Percentiles rank a stretch among this genome's conserved stretches.
Evolutionary conservation across 345 rosid genomes (phyloP).

Genomic region (Melaleuca quinquenervia): DNA sequence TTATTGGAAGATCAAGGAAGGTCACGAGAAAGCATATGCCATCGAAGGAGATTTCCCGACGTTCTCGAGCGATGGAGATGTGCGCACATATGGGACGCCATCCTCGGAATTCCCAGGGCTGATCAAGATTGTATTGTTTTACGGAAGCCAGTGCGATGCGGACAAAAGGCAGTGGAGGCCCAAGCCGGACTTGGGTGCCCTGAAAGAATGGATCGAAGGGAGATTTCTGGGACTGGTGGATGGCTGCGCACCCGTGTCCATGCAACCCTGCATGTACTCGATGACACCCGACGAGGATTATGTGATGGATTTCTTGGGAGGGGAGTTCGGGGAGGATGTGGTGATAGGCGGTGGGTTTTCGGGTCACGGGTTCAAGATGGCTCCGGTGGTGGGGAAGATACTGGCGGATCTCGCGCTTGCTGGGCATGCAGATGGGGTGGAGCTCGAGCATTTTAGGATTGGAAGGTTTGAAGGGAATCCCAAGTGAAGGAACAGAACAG

Average conservation of each 20-base stretch:
- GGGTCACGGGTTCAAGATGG: constrained; percentile 95
- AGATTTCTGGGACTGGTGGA: constrained; percentile 57
- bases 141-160: constrained; percentile 62
- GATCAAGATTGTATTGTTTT: constrained; percentile 51
- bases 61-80: constrained; percentile 50
- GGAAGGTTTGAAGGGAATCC: constrained; percentile 50
- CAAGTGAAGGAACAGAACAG: background rate
- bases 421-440: constrained; percentile 48
- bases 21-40: constrained; percentile 34
- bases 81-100: constrained; percentile 67
- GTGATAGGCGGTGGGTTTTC: constrained; percentile 75
- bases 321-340: constrained; percentile 71
- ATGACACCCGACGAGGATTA: constrained; percentile 87
- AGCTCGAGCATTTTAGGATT: constrained; percentile 39
- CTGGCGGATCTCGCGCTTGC: constrained; percentile 44
- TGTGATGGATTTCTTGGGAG: constrained; percentile 68
- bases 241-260: constrained; percentile 33
- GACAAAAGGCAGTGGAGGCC: constrained; percentile 84
- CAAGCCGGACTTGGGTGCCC: constrained; percentile 12
- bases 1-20: constrained; percentile 81
- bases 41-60: constrained; percentile 58
- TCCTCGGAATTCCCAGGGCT: constrained; percentile 75
- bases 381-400: constrained; percentile 61
- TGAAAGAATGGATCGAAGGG: constrained; percentile 57
- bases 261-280: constrained; percentile 71